These are phyloP conservation scores for Scheffersomyces stambukii DNA, from an alignment of 1,139 yeast species.

Conservation along the genomic window DNA sequence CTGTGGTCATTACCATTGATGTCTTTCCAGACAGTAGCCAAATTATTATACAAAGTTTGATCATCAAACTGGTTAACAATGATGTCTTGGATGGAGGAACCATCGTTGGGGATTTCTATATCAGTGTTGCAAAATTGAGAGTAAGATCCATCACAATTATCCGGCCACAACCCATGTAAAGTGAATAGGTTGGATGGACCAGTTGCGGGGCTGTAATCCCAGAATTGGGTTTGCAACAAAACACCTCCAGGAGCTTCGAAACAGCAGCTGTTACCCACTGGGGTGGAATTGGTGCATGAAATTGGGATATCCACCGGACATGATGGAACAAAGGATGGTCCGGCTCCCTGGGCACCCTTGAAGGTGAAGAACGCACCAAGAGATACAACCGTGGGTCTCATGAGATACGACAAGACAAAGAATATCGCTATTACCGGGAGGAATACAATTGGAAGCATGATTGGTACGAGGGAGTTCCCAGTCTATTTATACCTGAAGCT, in stretches of 20 bases:
- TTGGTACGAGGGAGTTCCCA: too few species aligned
- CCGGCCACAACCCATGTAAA: conserved; percentile 51
- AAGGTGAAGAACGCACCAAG: background rate
- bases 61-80: conserved; percentile 47
- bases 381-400: too few species aligned
- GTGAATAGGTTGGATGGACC: conserved; percentile 84
- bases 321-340: conserved; percentile 5
- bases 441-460: too few species aligned
- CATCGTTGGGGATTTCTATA: conserved; percentile 38
- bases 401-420: too few species aligned
- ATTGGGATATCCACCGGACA: conserved; percentile 69
- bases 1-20: conserved; percentile 66
- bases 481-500: too few species aligned
- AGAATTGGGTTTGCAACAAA: conserved; percentile 82
- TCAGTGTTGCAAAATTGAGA: conserved; percentile 64
- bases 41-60: conserved; percentile 47
- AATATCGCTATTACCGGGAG: too few species aligned
- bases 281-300: conserved; percentile 49
- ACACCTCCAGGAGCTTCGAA: conserved; percentile 81
- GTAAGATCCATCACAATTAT: conserved; percentile 41
- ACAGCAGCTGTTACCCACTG: conserved; percentile 61
- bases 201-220: conserved; percentile 86
- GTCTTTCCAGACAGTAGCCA: conserved; percentile 73
- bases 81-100: conserved; percentile 45
- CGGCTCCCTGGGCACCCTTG: conserved; percentile 4